Evolutionary conservation across 768 basidiomycete species (phyloP), one percentile per base, ranked within the genome.

Genomic region (Lyophyllum atratum): DNA sequence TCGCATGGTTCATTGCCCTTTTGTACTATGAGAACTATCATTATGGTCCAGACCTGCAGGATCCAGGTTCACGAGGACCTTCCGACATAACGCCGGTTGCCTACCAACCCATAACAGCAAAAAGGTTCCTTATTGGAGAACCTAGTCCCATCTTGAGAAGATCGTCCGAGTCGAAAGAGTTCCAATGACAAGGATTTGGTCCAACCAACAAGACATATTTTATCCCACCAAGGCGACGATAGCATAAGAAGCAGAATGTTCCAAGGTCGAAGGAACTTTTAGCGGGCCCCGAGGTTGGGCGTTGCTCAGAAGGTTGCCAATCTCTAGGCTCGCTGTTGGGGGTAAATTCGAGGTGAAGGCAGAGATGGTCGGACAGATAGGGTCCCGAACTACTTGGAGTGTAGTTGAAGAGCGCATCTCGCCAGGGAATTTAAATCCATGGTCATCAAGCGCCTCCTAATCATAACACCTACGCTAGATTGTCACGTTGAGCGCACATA

Each of bases 31-130:
- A 37, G 12, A 7, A 37, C 34, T 3, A 37, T 37, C n/a, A 37
- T 9, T 15, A 9, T 7, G 14, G 12, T 8, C 6, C n/a, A 12
- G 28, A 45, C 11, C 46, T 24, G 19, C 22, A 47, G n/a, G 21
- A 24, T 34, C n/a, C 42, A 40, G 28, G 26, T 43, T 25, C 28
- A 34, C 39, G 25, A 48, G 40, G 37, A 26, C 52, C 17, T 43
- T 37, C 56, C 58, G 54, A 59, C 31, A 25, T 59, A 59, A 49
- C 48, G 47, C 60, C 60, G 57, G 47, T 58, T 54, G 52, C 55
- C 33, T 53, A 34, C 52, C 55, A 48, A 58, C 55, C 37, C n/a
- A 52, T 51, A 25, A 39, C 9, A 39, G 40, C 19, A 52, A 22
- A 44, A 44, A 26, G 11, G 42, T 49, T 39, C 47, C 42, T 49